Percentiles rank a stretch among this genome's conserved stretches.
phyloP scores from a whole-genome alignment of 208 protist genomes.

The Lotmaria passim region DNA sequence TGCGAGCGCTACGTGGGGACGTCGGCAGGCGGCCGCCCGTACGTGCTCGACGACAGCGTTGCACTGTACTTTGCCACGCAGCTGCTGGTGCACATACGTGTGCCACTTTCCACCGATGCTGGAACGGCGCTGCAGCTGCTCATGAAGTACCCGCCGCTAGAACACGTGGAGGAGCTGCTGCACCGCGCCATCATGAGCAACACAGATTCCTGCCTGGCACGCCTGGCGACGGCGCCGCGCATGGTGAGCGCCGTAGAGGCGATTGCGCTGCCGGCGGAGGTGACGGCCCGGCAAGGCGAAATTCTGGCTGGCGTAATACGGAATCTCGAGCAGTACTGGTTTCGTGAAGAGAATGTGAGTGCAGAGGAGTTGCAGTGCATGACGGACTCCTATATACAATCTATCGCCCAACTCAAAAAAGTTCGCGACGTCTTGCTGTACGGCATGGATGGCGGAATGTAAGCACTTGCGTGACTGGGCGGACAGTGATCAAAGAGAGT shows the following conservation, averaged over 20 bases:
- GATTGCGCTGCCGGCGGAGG: constrained; percentile 19
- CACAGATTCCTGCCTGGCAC: constrained; percentile 15
- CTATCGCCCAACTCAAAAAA: constrained; percentile 79
- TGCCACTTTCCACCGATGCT: constrained; percentile 40
- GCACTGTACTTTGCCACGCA: constrained; percentile 57
- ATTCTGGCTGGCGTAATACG: constrained; percentile 39
- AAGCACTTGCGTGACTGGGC: too few species aligned
- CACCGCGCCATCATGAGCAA: constrained; percentile 20
- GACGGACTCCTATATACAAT: constrained; percentile 44
- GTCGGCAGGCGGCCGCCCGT: constrained; percentile 3
- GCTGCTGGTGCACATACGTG: constrained; percentile 64
- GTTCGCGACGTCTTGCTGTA: constrained; percentile 74
- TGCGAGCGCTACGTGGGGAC: constrained; percentile 54
- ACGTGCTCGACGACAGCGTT: constrained; percentile 48
- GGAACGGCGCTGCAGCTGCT: constrained; percentile 56
- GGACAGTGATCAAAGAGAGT: neutral
- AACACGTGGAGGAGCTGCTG: constrained; percentile 40
- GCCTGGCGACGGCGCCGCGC: constrained; percentile 13
- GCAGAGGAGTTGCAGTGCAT: constrained; percentile 24
- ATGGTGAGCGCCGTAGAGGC: constrained; percentile 8
- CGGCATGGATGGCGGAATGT: constrained; percentile 42
- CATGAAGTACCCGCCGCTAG: constrained; percentile 87
- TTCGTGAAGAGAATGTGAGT: constrained; percentile 23
- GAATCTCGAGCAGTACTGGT: constrained; percentile 46
- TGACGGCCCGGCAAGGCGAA: constrained; percentile 44